phyloP scores from a whole-genome alignment of 495 filamentous ascomycete genomes.

The Acidomyces sp. region DNA sequence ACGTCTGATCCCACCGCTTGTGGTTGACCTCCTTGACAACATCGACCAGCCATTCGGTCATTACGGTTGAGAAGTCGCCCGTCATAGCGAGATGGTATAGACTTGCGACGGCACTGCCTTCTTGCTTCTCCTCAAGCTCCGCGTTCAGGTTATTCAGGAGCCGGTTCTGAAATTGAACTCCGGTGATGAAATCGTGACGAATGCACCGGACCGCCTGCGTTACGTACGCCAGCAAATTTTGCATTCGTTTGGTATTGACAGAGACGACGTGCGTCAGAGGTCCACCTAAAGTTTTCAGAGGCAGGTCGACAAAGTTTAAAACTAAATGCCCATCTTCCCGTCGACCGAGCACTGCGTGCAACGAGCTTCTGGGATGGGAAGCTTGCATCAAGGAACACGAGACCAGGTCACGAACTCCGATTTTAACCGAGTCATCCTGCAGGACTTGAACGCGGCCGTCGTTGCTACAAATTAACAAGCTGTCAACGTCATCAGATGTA shows the following conservation, averaged over 20 bases:
- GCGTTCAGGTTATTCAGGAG: conserved; percentile 68
- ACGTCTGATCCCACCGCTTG: conserved; percentile 88
- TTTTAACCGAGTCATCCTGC: conserved; percentile 81
- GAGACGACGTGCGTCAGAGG: conserved; percentile 12
- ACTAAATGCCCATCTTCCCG: not conserved
- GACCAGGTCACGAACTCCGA: conserved; percentile 44
- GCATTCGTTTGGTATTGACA: conserved; percentile 15
- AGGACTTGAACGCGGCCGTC: conserved; percentile 69
- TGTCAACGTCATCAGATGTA: conserved; percentile 60
- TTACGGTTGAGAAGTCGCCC: conserved; percentile 58
- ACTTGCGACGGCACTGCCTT: conserved; percentile 56
- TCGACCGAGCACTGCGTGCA: conserved; percentile 46
- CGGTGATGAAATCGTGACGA: conserved; percentile 13
- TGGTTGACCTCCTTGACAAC: conserved; percentile 75
- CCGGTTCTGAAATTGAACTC: conserved; percentile 52
- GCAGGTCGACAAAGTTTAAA: conserved; percentile 5
- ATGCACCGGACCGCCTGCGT: conserved; percentile 13
- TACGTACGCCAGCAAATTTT: conserved; percentile 10
- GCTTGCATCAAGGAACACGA: conserved; percentile 38
- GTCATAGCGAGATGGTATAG: conserved; percentile 79
- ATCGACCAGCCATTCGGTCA: conserved; percentile 84
- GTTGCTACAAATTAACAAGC: conserved; percentile 64
- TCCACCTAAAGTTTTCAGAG: conserved; percentile 7
- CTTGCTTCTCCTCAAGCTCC: conserved; percentile 43
- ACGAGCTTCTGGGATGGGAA: conserved; percentile 60